phyloP scores from a whole-genome alignment of 148 eudicot genomes.

The Rhododendron henanense region DNA sequence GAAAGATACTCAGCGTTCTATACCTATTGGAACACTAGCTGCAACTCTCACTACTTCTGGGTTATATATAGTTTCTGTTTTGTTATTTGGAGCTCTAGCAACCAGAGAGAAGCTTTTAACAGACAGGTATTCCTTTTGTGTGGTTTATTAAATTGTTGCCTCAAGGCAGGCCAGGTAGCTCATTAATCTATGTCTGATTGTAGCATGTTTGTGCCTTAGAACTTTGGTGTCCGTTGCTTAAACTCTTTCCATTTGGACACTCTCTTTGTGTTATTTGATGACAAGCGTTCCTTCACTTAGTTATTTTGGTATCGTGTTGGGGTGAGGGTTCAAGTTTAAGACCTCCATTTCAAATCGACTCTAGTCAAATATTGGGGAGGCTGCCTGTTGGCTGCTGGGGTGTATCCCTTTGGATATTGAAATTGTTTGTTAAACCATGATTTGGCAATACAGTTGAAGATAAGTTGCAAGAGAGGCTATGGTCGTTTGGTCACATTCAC shows the following conservation, averaged over 20 bases:
- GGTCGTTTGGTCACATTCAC: background rate
- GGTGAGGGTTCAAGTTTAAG: background rate
- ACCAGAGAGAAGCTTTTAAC: slow-evolving; percentile 88
- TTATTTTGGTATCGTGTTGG: background rate
- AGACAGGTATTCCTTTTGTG: slow-evolving; percentile 62
- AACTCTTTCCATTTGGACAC: background rate
- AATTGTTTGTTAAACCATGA: background rate
- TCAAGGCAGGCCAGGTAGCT: background rate
- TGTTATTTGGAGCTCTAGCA: slow-evolving; percentile 89
- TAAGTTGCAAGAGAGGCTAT: background rate
- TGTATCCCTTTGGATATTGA: background rate
- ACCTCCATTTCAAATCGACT: background rate
- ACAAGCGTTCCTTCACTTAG: background rate
- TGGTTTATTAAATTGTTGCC: background rate
- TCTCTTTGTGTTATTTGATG: background rate
- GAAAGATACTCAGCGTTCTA: slow-evolving; percentile 94
- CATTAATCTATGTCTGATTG: slow-evolving; percentile 1
- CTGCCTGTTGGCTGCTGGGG: background rate
- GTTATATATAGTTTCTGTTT: slow-evolving; percentile 68
- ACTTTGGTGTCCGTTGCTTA: background rate
- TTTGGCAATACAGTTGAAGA: background rate
- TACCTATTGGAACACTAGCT: slow-evolving; percentile 93
- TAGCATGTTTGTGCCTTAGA: background rate
- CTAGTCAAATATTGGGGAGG: background rate
- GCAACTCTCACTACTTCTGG: slow-evolving; percentile 74